Conservation (phyloP, 371 early-diverging fungal genomes). For the Thermomucor indicae-seudaticae region DNA sequence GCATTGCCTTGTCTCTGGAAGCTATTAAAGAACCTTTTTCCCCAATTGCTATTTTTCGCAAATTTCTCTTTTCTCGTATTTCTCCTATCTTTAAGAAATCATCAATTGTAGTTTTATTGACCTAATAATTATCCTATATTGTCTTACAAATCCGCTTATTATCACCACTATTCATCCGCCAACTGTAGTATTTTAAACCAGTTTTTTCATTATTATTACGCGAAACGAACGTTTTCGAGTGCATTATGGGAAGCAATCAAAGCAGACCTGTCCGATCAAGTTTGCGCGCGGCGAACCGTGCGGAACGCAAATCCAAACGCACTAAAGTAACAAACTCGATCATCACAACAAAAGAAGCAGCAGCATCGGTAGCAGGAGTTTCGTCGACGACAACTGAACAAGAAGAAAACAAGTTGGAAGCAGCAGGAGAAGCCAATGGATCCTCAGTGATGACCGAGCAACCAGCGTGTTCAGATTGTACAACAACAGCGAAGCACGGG, state of each 20-base stretch:
- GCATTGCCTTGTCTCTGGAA: not conserved
- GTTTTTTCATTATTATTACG: not conserved
- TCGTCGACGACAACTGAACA: not conserved
- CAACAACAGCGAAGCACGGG: slow-evolving; percentile 19
- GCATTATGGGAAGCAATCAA: slow-evolving; percentile 11
- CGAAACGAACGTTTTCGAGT: not conserved
- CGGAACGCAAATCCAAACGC: too few relatives aligned
- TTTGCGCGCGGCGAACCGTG: too few relatives aligned
- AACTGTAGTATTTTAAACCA: not conserved
- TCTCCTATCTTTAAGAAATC: not conserved
- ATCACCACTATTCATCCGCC: not conserved
- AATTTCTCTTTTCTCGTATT: slow-evolving; percentile 2
- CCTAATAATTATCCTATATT: not conserved
- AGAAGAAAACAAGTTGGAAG: not conserved
- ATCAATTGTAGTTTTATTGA: slow-evolving; percentile 1
- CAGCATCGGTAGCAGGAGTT: not conserved
- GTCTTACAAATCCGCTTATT: not conserved
- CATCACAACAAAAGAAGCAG: not conserved
- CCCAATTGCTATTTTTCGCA: slow-evolving; percentile 1
- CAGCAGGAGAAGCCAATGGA: not conserved
- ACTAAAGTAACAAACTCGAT: too few relatives aligned
- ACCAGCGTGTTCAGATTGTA: slow-evolving; percentile 10
- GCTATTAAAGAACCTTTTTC: not conserved
- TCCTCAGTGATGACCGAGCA: not conserved
- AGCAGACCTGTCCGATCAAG: slow-evolving; percentile 3